Percentiles rank a stretch among this genome's conserved stretches.
Conservation (phyloP, 2,329 filamentous ascomycete species). For the Tothia fuscella region DNA sequence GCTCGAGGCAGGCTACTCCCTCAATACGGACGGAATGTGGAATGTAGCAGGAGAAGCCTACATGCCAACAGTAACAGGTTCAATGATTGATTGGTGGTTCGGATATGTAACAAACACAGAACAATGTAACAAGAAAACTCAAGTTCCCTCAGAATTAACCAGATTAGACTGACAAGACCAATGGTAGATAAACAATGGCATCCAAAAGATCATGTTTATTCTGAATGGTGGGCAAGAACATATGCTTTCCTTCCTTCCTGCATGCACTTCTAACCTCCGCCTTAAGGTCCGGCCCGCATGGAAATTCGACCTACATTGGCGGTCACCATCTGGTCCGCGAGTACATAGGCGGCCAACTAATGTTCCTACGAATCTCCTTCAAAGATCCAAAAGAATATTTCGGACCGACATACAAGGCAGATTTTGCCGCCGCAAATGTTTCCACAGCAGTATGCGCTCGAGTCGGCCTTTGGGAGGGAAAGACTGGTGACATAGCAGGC, state of each 20-base stretch:
- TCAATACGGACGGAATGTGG: constrained; percentile 12
- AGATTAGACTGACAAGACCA: background rate
- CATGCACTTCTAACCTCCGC: background rate
- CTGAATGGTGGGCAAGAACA: constrained; percentile 5
- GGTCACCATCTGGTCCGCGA: constrained; percentile 11
- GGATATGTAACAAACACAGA: constrained; percentile 11
- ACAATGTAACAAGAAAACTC: constrained; percentile 5
- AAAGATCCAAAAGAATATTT: constrained; percentile 9
- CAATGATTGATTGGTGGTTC: constrained; percentile 14
- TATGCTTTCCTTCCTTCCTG: background rate
- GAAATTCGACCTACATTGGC: constrained; percentile 6
- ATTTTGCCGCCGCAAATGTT: background rate
- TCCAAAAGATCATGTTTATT: constrained; percentile 9
- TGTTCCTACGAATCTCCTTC: constrained; percentile 10
- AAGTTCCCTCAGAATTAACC: background rate
- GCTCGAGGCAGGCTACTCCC: constrained; percentile 10
- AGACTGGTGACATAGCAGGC: background rate
- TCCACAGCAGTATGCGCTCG: constrained; percentile 9
- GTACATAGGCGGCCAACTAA: constrained; percentile 10
- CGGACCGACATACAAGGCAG: constrained; percentile 2
- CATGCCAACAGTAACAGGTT: constrained; percentile 11
- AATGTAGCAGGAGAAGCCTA: constrained; percentile 13
- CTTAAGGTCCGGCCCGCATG: background rate
- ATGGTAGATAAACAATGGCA: constrained; percentile 4
- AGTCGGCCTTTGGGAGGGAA: constrained; percentile 10